Percentiles rank a stretch among this genome's conserved stretches.
These are phyloP conservation scores for Populus hybrid DNA, from an alignment of 441 rosid genomes.

Conservation along the genomic window DNA sequence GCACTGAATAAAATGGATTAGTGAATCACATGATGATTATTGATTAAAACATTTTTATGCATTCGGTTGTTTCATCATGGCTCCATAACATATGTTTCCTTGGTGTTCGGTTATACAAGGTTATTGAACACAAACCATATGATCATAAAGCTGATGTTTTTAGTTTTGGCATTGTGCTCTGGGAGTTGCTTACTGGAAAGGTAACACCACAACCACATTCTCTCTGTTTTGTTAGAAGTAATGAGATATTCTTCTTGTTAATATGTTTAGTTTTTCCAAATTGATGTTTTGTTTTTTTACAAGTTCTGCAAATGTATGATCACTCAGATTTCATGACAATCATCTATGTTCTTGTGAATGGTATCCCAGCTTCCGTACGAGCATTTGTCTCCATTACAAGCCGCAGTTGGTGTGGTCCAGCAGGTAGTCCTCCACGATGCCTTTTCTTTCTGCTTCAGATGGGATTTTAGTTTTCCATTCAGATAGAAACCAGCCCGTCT, in stretches of 20 bases:
- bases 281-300: not conserved
- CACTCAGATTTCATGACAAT: not conserved
- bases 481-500: not conserved
- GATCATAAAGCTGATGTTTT: conserved; percentile 68
- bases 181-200: conserved; percentile 79
- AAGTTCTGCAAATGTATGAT: not conserved
- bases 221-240: not conserved
- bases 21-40: conserved; percentile 3
- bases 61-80: conserved; percentile 12
- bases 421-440: conserved; percentile 36
- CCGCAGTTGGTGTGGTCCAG: conserved; percentile 65
- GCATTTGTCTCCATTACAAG: conserved; percentile 61
- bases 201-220: conserved; percentile 24
- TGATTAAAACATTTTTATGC: conserved; percentile 3
- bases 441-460: not conserved
- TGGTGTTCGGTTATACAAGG: conserved; percentile 42
- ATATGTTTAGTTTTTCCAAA: not conserved
- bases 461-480: not conserved
- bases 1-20: not conserved
- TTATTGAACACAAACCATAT: conserved; percentile 65
- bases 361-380: conserved; percentile 58
- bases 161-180: conserved; percentile 63
- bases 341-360: conserved; percentile 5
- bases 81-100: conserved; percentile 23
- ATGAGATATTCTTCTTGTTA: not conserved